Evolutionary conservation across 306 rosid genomes (phyloP), one percentile per base, ranked within the genome.

Genomic region (Corylus heterophylla): DNA sequence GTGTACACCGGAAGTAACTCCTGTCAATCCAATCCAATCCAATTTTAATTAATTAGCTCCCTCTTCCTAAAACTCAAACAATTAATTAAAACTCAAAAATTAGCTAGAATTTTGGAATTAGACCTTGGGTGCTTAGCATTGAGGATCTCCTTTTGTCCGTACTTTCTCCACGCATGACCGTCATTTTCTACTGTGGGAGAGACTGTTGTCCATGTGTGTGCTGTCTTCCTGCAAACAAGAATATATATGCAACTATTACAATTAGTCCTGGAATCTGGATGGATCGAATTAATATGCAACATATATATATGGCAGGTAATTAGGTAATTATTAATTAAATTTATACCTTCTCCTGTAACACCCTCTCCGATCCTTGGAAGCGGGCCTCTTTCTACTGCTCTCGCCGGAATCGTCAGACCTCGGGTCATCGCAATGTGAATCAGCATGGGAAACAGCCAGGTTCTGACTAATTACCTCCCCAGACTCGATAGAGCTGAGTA

Each of bases 131-230:
- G 87, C 78, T 85, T 73, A 68, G 92, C 82, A 80, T 90, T 87
- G 4, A 86, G 91, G 85, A 94, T 94, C 11, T 82, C 86, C 86
- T 94, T 94, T 79, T 90, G 98, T 58, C 98, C 98, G 68, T 94
- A 94, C 86, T 94, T 94, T 31, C 98, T 92, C 98, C 98, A 94
- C 1, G 87, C 89, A 73, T 85, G 82, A 4, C 74, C 64, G 31
- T 94, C 98, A 6, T 42, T 42, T 3, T 91, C 97, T 12, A 25
- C 63, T 2, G 77, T 82, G 63, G 71, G 1, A 2, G 85, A 49
- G 4, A 81, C 48, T 10, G 0, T 27, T 35, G 76, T 78, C 79
- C 86, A 29, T 79, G 89, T 59, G 49, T 82, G 78, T 4, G 78
- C 83, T n/a, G 71, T 80, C 87, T 78, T 92, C 68, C 98, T 94